A percentile compares a stretch with the other conserved stretches of the same genome.
These are phyloP conservation scores for Cyphellophora attinorum DNA, from an alignment of 2,329 filamentous ascomycete genomes.

Conservation along the genomic window DNA sequence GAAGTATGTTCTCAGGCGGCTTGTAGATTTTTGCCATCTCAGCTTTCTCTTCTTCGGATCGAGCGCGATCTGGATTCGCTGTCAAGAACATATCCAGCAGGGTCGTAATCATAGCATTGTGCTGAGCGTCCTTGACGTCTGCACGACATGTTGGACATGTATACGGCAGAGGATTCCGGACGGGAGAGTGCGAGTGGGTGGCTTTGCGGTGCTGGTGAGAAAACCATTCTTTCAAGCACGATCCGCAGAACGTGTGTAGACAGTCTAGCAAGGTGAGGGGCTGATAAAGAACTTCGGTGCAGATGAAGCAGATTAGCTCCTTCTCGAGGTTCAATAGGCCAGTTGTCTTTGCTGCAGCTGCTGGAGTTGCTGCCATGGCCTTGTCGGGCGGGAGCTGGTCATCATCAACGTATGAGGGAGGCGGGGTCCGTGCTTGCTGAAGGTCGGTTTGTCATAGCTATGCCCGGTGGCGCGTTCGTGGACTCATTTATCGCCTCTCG, in stretches of 20 bases:
- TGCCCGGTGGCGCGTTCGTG: no score
- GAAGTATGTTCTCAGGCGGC: conserved; percentile 72
- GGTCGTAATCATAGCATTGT: conserved; percentile 83
- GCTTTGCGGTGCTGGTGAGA: conserved; percentile 58
- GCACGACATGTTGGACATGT: conserved; percentile 92
- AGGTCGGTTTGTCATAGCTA: no score
- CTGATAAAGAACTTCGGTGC: conserved; percentile 87
- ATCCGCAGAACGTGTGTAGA: conserved; percentile 90
- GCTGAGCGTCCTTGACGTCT: conserved; percentile 72
- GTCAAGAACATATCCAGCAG: conserved; percentile 79
- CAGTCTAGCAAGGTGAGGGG: conserved; percentile 87
- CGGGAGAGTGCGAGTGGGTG: conserved; percentile 32
- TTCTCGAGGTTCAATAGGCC: conserved; percentile 66
- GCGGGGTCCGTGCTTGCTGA: no score
- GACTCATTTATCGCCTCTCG: no score
- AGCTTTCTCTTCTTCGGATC: conserved; percentile 61
- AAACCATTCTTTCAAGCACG: conserved; percentile 96
- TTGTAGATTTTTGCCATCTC: conserved; percentile 69
- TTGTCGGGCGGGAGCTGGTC: neutral
- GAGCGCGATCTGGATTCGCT: conserved; percentile 67
- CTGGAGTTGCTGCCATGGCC: conserved; percentile 10
- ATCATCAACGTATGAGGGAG: no score
- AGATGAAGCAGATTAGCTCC: conserved; percentile 95
- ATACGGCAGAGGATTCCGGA: conserved; percentile 43
- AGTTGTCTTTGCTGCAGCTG: conserved; percentile 7